Percentiles rank a stretch among this genome's conserved stretches.
These are phyloP conservation scores for Rhizomucor miehei DNA, from an alignment of 371 early-diverging fungal genomes.

Conservation along the genomic window DNA sequence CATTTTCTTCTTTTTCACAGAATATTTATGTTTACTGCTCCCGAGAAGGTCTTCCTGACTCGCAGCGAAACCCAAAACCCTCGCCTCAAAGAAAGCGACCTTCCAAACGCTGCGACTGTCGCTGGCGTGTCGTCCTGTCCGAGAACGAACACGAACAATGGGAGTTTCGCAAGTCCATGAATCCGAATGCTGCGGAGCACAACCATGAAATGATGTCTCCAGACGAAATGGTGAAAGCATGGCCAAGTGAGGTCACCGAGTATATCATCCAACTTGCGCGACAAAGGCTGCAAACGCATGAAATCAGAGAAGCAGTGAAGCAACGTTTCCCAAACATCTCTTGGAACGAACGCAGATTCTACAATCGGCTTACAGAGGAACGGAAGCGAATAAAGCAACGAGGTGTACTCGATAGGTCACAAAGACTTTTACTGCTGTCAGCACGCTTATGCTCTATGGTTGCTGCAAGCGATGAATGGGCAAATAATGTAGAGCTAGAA, in stretches of 20 bases:
- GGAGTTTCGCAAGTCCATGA: constrained; percentile 54
- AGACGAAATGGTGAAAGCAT: constrained; percentile 49
- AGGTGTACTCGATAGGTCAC: constrained; percentile 43
- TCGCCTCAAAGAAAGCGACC: constrained; percentile 50
- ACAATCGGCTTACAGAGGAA: constrained; percentile 54
- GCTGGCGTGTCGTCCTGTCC: constrained; percentile 55
- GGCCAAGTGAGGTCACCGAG: constrained; percentile 47
- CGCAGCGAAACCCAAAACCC: constrained; percentile 49
- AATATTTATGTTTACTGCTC: constrained; percentile 58
- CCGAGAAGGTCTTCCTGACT: constrained; percentile 53
- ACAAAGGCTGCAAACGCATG: constrained; percentile 44
- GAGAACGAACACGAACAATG: constrained; percentile 46
- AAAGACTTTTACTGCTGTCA: constrained; percentile 33
- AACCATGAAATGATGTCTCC: constrained; percentile 52
- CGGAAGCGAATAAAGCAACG: constrained; percentile 48
- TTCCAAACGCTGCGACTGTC: constrained; percentile 53
- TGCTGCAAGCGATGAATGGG: constrained; percentile 42
- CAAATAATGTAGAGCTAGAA: constrained; percentile 33
- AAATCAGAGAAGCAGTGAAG: constrained; percentile 58
- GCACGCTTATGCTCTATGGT: constrained; percentile 39
- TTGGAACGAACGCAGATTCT: constrained; percentile 63
- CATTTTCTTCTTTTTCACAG: no score
- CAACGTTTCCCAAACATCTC: constrained; percentile 52
- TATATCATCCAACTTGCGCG: constrained; percentile 41
- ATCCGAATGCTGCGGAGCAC: constrained; percentile 54